Base-by-base conservation (phyloP, 2,329 filamentous ascomycete species). In the Aureobasidium zeae region DNA sequence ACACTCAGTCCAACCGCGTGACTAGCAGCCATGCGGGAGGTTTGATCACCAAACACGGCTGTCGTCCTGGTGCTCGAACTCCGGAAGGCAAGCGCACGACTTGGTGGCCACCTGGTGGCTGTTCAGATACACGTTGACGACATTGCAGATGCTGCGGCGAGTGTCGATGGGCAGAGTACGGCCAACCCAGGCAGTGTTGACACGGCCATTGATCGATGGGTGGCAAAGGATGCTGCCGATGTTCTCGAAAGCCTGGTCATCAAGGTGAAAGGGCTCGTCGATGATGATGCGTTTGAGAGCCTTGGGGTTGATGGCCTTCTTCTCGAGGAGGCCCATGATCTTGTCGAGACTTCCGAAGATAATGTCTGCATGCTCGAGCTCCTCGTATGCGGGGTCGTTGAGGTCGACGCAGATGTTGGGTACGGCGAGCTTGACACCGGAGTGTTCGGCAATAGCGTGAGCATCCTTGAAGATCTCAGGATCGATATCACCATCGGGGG, bases 211-310 rank as follows among this genome's bases (percentile, higher is more conserved):
- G 25, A 39, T 29, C 17, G 29, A 4, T 5, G 36, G 36, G 36
- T 39, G 36, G 9, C 26, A 26, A 13, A 39, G 19, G 5, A 39
- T 5, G 17, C 20, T 30, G 17, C 3, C 36, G 12, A 39, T 4
- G 13, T 9, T 10, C 12, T 16, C 4, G 24, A 26, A 30, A 10
- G 15, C 22, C 4, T 21, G 17, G 13, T 21, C 21, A 19, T 30
- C 17, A 19, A 39, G 13, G 36, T 39, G 22, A 16, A 39, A 7
- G 13, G 36, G 36, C 5, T 39, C 36, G 26, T 39, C 36, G 9
- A 39, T 11, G 15, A 39, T 21, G 26, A 39, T 30, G 13, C 36
- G 36, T 6, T 11, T 15, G 25, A 39, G 8, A 13, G n/a, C 17
- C 8, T 24, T 29, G 6, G 30, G n/a, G 5, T n/a, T 4, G 12